These are phyloP conservation scores for Plasmopara muralis DNA, from an alignment of 352 stramenopile genomes.

Conservation along the genomic window DNA sequence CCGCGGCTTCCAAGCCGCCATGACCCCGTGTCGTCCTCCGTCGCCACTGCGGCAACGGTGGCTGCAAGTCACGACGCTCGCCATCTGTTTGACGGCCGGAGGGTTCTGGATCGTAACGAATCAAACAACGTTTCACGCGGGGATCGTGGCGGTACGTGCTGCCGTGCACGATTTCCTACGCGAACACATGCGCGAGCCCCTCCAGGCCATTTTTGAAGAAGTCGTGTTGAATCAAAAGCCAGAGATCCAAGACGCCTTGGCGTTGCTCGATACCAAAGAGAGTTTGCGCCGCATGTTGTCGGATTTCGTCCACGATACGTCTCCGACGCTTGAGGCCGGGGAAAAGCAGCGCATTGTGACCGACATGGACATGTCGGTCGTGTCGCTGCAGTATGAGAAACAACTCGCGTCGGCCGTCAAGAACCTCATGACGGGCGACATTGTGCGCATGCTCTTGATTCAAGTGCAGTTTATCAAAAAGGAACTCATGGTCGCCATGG, in stretches of 20 bases:
- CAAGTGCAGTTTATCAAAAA: conserved; percentile 89
- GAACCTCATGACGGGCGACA: conserved; percentile 80
- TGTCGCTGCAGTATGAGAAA: conserved; percentile 70
- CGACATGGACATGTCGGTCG: conserved; percentile 71
- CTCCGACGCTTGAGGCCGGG: conserved; percentile 33
- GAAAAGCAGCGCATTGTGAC: conserved; percentile 49
- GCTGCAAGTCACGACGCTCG: conserved; percentile 54
- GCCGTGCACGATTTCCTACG: conserved; percentile 63
- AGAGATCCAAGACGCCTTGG: conserved; percentile 74
- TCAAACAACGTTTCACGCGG: conserved; percentile 55
- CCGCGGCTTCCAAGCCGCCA: conserved; percentile 40
- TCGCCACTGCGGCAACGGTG: conserved; percentile 70
- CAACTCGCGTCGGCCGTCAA: conserved; percentile 51
- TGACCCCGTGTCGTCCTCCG: conserved; percentile 54
- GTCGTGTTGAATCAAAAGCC: conserved; percentile 81
- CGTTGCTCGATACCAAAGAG: conserved; percentile 68
- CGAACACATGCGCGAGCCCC: conserved; percentile 73
- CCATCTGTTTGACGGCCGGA: conserved; percentile 46
- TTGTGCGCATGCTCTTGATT: conserved; percentile 84
- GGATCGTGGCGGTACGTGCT: conserved; percentile 29
- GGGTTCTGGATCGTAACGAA: conserved; percentile 60
- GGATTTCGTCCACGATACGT: conserved; percentile 73
- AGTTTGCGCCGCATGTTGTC: conserved; percentile 78
- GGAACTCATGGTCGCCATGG: conserved; percentile 84
- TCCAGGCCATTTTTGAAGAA: conserved; percentile 72